Evolutionary conservation across 139 green algal species (phyloP), one percentile per base, ranked within the genome.

Genomic region (Picochlorum sp.): DNA sequence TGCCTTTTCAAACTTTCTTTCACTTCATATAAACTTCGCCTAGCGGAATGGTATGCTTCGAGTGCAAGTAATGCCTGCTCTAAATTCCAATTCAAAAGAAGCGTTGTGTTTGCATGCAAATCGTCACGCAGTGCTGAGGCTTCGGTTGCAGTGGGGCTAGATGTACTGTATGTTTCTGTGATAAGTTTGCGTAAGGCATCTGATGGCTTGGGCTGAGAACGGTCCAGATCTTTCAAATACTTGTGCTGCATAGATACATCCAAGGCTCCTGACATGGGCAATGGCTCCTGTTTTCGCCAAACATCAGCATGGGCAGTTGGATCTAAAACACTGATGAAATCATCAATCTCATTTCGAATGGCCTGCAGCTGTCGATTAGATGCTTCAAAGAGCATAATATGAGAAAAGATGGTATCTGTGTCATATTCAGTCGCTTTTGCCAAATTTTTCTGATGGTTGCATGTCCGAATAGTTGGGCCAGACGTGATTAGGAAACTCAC

Each of bases 51-150:
- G 0, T 80, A 55, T 10, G 71, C 49, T 31, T 59, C 59, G 18
- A 23, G 34, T 1, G 71, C 67, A 4, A 55, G 67, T 0, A 21
- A 57, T 23, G 64, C 60, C 69, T 84, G 77, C 63, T 84, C 70
- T 65, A 68, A 37, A 23, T 66, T 65, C 77, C 77, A 84, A 14
- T 69, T 41, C 60, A 83, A 61, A 67, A 78, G 54, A 63, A 84
- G 67, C 8, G 34, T 41, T 41, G 34, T 41, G 6, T 41, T 41
- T 41, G 34, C 34, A 41, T 41, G 34, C 34, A 41, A 41, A 9
- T 41, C 34, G 5, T 41, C 34, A 41, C 8, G 8, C 6, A 41
- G 7, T 9, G 34, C 34, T 41, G 34, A 41, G 34, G 34, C 7
- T 41, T 41, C 8, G 8, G 8, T 41, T 11, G 6, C 34, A 41